These are phyloP conservation scores for Podaxis sp. DNA, from an alignment of 768 basidiomycete genomes.

Conservation along the genomic window DNA sequence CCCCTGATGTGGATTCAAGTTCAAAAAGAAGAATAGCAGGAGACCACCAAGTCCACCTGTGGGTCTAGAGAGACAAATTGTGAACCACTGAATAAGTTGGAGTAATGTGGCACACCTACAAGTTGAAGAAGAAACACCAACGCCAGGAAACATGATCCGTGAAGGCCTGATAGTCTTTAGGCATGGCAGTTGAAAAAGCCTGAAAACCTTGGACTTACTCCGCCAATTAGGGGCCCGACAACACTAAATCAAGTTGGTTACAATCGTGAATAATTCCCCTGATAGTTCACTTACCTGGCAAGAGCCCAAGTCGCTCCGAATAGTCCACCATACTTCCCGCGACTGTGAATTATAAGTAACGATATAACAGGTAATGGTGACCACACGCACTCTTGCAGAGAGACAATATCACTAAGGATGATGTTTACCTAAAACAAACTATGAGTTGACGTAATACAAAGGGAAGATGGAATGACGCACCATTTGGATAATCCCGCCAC, in stretches of 20 bases:
- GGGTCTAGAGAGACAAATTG: conserved; percentile 38
- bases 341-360: conserved; percentile 31
- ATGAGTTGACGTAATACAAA: not conserved
- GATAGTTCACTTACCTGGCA: conserved; percentile 29
- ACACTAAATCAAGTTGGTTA: conserved; percentile 33
- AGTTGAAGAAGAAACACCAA: conserved; percentile 81
- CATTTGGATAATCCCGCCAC: conserved; percentile 74
- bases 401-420: conserved; percentile 79
- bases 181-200: not conserved
- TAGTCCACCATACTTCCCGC: conserved; percentile 74
- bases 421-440: conserved; percentile 49
- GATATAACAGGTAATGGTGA: not conserved
- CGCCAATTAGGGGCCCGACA: conserved; percentile 77
- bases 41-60: conserved; percentile 63
- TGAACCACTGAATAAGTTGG: not conserved
- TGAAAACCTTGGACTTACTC: conserved; percentile 40
- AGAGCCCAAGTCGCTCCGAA: conserved; percentile 81
- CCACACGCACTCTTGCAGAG: conserved; percentile 56
- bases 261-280: not conserved
- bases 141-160: conserved; percentile 76
- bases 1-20: conserved; percentile 70
- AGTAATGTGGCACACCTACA: conserved; percentile 35
- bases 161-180: conserved; percentile 41
- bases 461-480: conserved; percentile 24
- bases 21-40: conserved; percentile 69